A percentile compares a stretch with the other conserved stretches of the same genome.
Evolutionary conservation across 164 flowering plant genomes (phyloP).

Genomic region (Platanus orientalis): DNA sequence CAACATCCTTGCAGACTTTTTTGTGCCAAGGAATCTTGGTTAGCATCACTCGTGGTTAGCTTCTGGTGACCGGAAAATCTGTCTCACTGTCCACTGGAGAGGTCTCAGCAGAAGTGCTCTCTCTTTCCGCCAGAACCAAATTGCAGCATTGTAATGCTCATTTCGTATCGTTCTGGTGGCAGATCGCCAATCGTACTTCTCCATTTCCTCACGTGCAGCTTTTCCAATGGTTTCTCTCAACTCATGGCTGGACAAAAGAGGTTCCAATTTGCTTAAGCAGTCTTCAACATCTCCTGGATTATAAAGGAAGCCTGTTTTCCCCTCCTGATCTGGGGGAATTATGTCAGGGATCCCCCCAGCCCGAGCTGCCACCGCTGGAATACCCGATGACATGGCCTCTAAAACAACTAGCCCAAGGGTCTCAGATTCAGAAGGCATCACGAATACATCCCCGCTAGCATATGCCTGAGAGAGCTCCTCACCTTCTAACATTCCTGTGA

Average conservation of each 20-base stretch:
- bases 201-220: constrained; percentile 87
- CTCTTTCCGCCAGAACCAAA: constrained; percentile 96
- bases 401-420: constrained; percentile 92
- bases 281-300: constrained; percentile 84
- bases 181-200: constrained; percentile 90
- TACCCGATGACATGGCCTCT: constrained; percentile 95
- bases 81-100: constrained; percentile 55
- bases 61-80: constrained; percentile 52
- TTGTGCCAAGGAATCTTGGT: neutral
- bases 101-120: constrained; percentile 65
- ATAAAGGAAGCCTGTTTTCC: constrained; percentile 68
- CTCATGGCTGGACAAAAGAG: constrained; percentile 45
- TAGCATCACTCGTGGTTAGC: constrained; percentile 33
- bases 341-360: constrained; percentile 96
- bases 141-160: constrained; percentile 90
- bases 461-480: constrained; percentile 97
- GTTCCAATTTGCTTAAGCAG: constrained; percentile 68
- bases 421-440: constrained; percentile 99
- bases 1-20: neutral
- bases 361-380: constrained; percentile 91
- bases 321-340: constrained; percentile 75
- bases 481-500: constrained; percentile 88
- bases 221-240: constrained; percentile 70
- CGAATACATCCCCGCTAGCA: constrained; percentile 93
- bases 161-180: constrained; percentile 80